Percentiles rank a stretch among this genome's conserved stretches.
Conservation (phyloP, 2,329 filamentous ascomycete species). For the Diaporthe australafricana region DNA sequence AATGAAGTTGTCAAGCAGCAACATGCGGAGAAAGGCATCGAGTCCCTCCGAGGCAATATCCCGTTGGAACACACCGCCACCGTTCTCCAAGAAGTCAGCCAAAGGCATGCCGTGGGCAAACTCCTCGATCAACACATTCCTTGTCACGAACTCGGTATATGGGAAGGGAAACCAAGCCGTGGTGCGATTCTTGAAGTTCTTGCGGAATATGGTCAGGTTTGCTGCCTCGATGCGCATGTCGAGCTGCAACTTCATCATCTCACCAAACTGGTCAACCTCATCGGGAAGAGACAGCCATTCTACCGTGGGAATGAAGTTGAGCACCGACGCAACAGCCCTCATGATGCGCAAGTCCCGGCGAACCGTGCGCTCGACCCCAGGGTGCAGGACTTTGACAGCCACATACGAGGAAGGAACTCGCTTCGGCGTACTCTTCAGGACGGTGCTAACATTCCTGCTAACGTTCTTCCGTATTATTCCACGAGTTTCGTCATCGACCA, state of each 20-base stretch:
- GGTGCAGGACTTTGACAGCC: conserved; percentile 95
- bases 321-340: conserved; percentile 85
- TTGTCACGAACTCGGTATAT: conserved; percentile 91
- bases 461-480: conserved; percentile 73
- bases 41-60: conserved; percentile 96
- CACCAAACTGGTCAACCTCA: conserved; percentile 92
- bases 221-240: conserved; percentile 95
- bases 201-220: conserved; percentile 88
- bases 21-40: conserved; percentile 95
- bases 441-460: conserved; percentile 82
- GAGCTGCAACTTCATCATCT: conserved; percentile 99
- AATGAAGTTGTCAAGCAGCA: conserved; percentile 96
- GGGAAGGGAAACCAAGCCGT: conserved; percentile 98
- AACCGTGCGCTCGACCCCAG: conserved; percentile 88
- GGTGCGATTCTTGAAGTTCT: conserved; percentile 87
- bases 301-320: conserved; percentile 92
- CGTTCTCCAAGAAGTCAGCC: conserved; percentile 89
- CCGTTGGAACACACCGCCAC: conserved; percentile 90
- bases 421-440: conserved; percentile 87
- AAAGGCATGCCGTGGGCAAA: conserved; percentile 95
- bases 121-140: conserved; percentile 93
- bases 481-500: conserved; percentile 50
- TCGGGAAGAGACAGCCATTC: conserved; percentile 97
- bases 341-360: conserved; percentile 94
- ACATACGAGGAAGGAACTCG: conserved; percentile 92